Conservation (phyloP, 2,329 filamentous ascomycete genomes). For the Paecilomyces formosus region DNA sequence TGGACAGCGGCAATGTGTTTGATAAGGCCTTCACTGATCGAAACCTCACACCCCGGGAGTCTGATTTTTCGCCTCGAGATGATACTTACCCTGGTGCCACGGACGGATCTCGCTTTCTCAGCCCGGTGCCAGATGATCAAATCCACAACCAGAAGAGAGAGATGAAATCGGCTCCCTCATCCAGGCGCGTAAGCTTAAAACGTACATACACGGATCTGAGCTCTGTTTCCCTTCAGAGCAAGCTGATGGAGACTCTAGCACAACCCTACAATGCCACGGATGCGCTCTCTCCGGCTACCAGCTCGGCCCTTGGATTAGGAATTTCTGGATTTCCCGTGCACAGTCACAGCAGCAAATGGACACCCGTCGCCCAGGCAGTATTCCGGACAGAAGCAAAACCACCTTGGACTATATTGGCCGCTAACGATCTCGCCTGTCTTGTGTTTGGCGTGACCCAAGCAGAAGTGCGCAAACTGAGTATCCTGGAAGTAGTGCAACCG, state of each 20-base stretch:
- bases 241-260: constrained; percentile 75
- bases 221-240: constrained; percentile 67
- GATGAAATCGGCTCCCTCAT: constrained; percentile 40
- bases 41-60: constrained; percentile 3
- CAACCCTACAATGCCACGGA: constrained; percentile 66
- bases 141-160: constrained; percentile 22
- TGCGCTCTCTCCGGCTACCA: constrained; percentile 28
- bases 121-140: constrained; percentile 23
- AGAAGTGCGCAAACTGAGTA: constrained; percentile 89
- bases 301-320: constrained; percentile 28
- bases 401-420: constrained; percentile 92
- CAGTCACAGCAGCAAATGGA: constrained; percentile 82
- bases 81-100: constrained; percentile 9
- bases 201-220: constrained; percentile 81
- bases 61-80: not conserved
- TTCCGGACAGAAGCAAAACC: constrained; percentile 89
- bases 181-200: constrained; percentile 64
- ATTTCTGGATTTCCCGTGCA: constrained; percentile 56
- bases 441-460: constrained; percentile 99
- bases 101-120: constrained; percentile 19
- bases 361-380: constrained; percentile 86
- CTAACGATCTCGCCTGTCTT: constrained; percentile 91
- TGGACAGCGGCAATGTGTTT: constrained; percentile 72
- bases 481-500: constrained; percentile 86
- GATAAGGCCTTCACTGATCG: constrained; percentile 65